phyloP scores from a whole-genome alignment of 768 basidiomycete species.

The Kwoniella shandongensis region DNA sequence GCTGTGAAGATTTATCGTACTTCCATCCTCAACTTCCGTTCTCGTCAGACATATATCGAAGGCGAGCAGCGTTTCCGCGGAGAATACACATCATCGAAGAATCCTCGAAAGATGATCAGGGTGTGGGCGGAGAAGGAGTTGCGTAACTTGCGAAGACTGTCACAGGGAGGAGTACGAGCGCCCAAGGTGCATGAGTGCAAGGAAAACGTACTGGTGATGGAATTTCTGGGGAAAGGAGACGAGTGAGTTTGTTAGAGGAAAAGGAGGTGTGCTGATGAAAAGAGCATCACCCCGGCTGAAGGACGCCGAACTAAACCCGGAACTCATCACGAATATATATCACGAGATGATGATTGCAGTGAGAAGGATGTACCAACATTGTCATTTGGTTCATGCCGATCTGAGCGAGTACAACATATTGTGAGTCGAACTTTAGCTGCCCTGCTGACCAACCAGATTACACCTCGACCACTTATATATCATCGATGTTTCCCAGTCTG shows the following conservation, averaged over 20 bases:
- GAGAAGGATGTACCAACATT: conserved; percentile 80
- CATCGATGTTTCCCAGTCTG: conserved; percentile 98
- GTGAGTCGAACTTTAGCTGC: conserved; percentile 56
- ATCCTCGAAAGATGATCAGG: conserved; percentile 97
- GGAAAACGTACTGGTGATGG: conserved; percentile 96
- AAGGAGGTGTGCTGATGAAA: background rate
- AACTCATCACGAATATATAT: conserved; percentile 66
- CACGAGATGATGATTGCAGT: conserved; percentile 73
- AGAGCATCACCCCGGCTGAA: conserved; percentile 94
- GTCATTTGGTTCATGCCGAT: conserved; percentile 95
- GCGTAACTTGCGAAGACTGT: conserved; percentile 85
- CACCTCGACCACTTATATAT: conserved; percentile 71
- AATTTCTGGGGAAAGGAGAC: conserved; percentile 78
- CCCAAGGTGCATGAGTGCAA: conserved; percentile 90
- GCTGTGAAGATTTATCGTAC: conserved; percentile 99
- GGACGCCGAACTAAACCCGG: conserved; percentile 67
- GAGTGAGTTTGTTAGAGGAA: conserved; percentile 61
- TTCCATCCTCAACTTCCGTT: conserved; percentile 94
- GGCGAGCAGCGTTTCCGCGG: conserved; percentile 94
- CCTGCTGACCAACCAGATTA: conserved; percentile 37
- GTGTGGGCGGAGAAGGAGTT: conserved; percentile 99
- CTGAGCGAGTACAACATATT: conserved; percentile 97
- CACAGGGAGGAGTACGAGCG: conserved; percentile 76
- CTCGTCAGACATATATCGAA: conserved; percentile 92
- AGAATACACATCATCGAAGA: conserved; percentile 68